phyloP scores from a whole-genome alignment of 306 rosid species.

The Lablab purpureus region DNA sequence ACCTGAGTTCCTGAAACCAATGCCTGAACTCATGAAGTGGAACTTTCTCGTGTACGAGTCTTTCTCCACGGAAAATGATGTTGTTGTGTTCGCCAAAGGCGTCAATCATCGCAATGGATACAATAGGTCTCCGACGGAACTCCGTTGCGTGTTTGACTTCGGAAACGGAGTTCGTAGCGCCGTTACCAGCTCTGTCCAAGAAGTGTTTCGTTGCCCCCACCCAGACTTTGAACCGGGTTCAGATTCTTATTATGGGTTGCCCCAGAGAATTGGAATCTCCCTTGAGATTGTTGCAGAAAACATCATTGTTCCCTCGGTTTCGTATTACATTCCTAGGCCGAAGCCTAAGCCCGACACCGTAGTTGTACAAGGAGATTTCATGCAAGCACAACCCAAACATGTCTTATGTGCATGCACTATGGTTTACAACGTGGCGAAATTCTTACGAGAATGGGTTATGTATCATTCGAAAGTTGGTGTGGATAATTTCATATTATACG shows the following conservation, averaged over 20 bases:
- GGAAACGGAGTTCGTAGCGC: constrained; percentile 46
- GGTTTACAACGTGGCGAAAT: constrained; percentile 77
- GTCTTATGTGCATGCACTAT: constrained; percentile 77
- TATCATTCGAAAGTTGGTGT: constrained; percentile 70
- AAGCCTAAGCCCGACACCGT: neutral
- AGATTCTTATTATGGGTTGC: neutral
- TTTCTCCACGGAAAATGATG: constrained; percentile 63
- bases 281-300: constrained; percentile 56
- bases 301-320: constrained; percentile 64
- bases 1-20: neutral
- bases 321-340: constrained; percentile 54
- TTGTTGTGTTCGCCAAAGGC: constrained; percentile 76
- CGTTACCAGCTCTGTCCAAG: constrained; percentile 72
- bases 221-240: constrained; percentile 50
- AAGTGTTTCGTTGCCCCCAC: constrained; percentile 76
- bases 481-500: constrained; percentile 67
- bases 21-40: constrained; percentile 60
- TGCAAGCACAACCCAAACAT: constrained; percentile 33
- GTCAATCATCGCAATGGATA: constrained; percentile 62
- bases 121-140: constrained; percentile 51
- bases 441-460: constrained; percentile 74
- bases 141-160: constrained; percentile 59
- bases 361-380: neutral
- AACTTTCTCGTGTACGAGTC: constrained; percentile 67
- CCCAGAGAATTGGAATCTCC: constrained; percentile 49